phyloP scores from a whole-genome alignment of 139 green algal species.

The Monoraphidium neglectum region DNA sequence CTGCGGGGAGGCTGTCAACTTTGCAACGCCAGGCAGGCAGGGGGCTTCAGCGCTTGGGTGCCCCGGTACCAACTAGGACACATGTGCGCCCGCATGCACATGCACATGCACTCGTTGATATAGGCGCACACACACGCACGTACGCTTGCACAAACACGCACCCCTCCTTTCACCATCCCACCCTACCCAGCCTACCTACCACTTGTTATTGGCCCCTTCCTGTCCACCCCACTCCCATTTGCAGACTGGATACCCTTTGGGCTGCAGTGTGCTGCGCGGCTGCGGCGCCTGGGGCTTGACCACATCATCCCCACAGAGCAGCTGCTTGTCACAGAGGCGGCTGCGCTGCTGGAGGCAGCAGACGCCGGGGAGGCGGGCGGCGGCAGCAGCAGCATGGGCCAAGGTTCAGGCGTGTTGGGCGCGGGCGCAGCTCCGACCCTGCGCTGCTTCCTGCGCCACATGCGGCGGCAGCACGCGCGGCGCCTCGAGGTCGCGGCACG shows the following conservation, averaged over 20 bases:
- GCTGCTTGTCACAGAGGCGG: slow-evolving; percentile 45
- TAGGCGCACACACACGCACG: too few species aligned
- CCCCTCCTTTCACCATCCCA: too few species aligned
- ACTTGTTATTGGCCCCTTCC: too few species aligned
- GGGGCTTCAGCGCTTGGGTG: neutral
- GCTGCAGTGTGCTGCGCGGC: slow-evolving; percentile 23
- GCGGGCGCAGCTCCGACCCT: neutral
- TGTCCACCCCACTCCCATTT: too few species aligned
- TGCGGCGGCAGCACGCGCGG: slow-evolving; percentile 9
- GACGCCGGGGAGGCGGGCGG: neutral
- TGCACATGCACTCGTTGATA: too few species aligned
- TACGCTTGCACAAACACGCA: too few species aligned
- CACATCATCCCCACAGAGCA: slow-evolving; percentile 53
- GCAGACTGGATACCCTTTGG: slow-evolving; percentile 67
- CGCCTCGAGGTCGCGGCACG: neutral
- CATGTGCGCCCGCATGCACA: neutral
- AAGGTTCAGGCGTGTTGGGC: neutral
- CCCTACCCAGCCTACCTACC: too few species aligned
- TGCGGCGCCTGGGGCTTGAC: slow-evolving; percentile 24
- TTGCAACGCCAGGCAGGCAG: slow-evolving; percentile 67
- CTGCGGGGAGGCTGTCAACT: slow-evolving; percentile 92
- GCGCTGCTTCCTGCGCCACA: slow-evolving; percentile 8
- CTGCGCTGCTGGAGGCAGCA: slow-evolving; percentile 2
- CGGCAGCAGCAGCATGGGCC: neutral
- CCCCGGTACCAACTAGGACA: neutral